Evolutionary conservation across 2,329 filamentous ascomycete species (phyloP).

Genomic region (Calonectria fujianensis): DNA sequence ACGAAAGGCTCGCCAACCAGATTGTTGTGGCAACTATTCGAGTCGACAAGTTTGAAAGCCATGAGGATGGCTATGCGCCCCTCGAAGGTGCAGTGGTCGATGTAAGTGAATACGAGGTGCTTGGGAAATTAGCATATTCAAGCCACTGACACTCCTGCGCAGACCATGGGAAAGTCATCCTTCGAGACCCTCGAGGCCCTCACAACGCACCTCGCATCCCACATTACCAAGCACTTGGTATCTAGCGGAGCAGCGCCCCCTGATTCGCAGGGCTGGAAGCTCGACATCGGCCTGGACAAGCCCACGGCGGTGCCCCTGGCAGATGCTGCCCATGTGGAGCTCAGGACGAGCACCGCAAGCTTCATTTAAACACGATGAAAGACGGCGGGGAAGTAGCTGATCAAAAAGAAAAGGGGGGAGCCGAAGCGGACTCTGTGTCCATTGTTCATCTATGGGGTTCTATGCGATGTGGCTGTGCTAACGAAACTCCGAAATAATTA

Average conservation of each 20-base stretch:
- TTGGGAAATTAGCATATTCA: not conserved
- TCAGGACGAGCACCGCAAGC: slow-evolving; percentile 54
- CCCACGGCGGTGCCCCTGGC: slow-evolving; percentile 84
- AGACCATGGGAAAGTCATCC: slow-evolving; percentile 74
- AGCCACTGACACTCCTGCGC: slow-evolving; percentile 15
- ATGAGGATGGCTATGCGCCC: slow-evolving; percentile 70
- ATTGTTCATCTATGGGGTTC: slow-evolving; percentile 1
- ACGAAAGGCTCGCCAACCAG: slow-evolving; percentile 81
- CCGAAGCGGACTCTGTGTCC: not conserved
- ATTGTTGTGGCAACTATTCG: slow-evolving; percentile 78
- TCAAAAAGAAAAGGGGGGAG: slow-evolving; percentile 12
- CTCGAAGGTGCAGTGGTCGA: slow-evolving; percentile 78
- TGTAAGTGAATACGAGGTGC: slow-evolving; percentile 64
- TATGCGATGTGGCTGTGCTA: slow-evolving; percentile 16
- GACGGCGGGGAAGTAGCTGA: not conserved
- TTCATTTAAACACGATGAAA: slow-evolving; percentile 3
- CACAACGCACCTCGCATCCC: slow-evolving; percentile 67
- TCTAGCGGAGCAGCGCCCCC: slow-evolving; percentile 5
- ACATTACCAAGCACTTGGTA: slow-evolving; percentile 67
- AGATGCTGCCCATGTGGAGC: slow-evolving; percentile 81
- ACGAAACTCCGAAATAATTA: slow-evolving; percentile 19
- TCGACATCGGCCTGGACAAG: slow-evolving; percentile 81
- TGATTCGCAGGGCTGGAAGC: slow-evolving; percentile 61
- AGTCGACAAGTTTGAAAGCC: slow-evolving; percentile 71
- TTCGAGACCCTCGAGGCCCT: slow-evolving; percentile 80